Percentiles rank a stretch among this genome's conserved stretches.
phyloP scores from a whole-genome alignment of 2,329 filamentous ascomycete species.

The Microdochium bolleyi region DNA sequence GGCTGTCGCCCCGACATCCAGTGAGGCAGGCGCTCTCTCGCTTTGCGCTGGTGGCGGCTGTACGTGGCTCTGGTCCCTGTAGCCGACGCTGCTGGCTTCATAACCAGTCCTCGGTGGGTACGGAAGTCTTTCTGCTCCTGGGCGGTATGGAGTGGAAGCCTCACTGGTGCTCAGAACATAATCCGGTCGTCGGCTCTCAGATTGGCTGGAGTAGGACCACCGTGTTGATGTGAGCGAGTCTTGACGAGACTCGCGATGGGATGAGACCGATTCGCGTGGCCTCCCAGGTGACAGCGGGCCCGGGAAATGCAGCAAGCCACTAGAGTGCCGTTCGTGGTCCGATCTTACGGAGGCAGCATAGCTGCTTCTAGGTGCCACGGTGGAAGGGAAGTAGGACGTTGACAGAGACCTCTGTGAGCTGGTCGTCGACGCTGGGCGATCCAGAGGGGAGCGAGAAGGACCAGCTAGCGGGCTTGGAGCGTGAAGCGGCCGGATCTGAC shows the following conservation, averaged over 20 bases:
- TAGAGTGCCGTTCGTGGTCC: constrained; percentile 31
- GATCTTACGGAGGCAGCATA: constrained; percentile 27
- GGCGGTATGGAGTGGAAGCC: neutral
- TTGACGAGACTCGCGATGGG: constrained; percentile 16
- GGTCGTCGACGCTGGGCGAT: constrained; percentile 32
- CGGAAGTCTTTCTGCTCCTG: neutral
- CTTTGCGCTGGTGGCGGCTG: constrained; percentile 13
- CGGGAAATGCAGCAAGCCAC: constrained; percentile 33
- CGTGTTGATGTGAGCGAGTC: constrained; percentile 18
- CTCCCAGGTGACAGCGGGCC: constrained; percentile 35
- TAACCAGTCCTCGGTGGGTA: neutral
- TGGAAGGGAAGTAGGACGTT: constrained; percentile 37
- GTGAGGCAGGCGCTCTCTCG: neutral
- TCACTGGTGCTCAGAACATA: neutral
- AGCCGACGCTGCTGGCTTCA: neutral
- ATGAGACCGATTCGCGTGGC: constrained; percentile 11
- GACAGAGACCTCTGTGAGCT: constrained; percentile 28
- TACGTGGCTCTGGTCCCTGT: constrained; percentile 4
- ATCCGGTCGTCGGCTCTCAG: neutral
- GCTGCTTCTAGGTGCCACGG: constrained; percentile 7
- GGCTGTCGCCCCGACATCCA: constrained; percentile 17
- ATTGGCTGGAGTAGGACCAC: neutral
- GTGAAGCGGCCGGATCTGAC: constrained; percentile 31
- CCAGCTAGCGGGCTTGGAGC: constrained; percentile 34
- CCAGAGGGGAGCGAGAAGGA: constrained; percentile 32